Evolutionary conservation across 2,329 filamentous ascomycete species (phyloP).

Genomic region (Pseudodiploospora longispora): DNA sequence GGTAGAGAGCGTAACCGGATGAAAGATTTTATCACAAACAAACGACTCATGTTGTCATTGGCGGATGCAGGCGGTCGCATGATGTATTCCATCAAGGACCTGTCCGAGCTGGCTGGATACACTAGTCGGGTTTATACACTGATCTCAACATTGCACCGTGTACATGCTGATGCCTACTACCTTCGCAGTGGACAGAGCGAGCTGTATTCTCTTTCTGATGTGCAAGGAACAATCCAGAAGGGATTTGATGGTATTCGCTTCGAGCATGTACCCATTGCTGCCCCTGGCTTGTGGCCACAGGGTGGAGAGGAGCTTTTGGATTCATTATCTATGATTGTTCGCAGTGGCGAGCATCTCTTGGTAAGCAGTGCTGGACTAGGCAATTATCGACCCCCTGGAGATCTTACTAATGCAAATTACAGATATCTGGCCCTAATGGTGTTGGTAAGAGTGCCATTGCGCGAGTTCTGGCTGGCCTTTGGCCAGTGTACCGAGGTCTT

Average conservation of each 20-base stretch:
- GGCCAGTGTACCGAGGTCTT: constrained; percentile 91
- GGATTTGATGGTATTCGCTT: constrained; percentile 92
- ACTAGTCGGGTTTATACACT: constrained; percentile 93
- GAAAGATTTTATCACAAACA: constrained; percentile 99
- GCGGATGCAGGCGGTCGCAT: constrained; percentile 93
- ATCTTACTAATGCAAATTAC: not conserved
- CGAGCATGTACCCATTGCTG: constrained; percentile 88
- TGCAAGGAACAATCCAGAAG: constrained; percentile 87
- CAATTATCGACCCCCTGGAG: not conserved
- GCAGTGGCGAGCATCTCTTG: constrained; percentile 83
- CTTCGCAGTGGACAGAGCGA: constrained; percentile 60
- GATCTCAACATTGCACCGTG: constrained; percentile 87
- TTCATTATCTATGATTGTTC: constrained; percentile 80
- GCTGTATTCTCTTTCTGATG: constrained; percentile 80
- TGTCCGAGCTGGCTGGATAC: constrained; percentile 91
- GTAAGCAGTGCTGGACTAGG: constrained; percentile 24
- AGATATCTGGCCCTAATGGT: constrained; percentile 89
- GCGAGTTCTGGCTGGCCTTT: constrained; percentile 81
- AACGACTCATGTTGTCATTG: constrained; percentile 92
- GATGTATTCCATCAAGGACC: constrained; percentile 99
- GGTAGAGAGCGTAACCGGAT: constrained; percentile 76
- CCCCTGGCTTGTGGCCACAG: constrained; percentile 77
- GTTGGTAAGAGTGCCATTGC: constrained; percentile 87
- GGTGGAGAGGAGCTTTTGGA: constrained; percentile 90
- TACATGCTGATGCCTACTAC: constrained; percentile 84